Evolutionary conservation across 495 filamentous ascomycete species (phyloP).

Genomic region (Durotheca rogersii): DNA sequence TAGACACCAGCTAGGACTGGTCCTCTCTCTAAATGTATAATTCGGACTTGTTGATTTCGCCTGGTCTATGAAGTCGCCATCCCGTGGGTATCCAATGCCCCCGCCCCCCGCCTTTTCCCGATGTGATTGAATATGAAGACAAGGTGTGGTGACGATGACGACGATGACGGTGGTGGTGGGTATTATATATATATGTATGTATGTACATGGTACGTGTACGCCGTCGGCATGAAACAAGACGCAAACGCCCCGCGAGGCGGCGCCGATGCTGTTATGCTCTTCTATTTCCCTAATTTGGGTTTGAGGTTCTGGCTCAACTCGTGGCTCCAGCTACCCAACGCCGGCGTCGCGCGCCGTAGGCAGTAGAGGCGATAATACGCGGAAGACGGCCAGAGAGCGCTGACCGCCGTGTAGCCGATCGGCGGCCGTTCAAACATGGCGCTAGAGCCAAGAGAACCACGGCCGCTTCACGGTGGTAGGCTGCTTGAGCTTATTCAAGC

Average conservation of each 20-base stretch:
- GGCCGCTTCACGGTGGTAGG: constrained; percentile 28
- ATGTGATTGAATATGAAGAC: too few species aligned
- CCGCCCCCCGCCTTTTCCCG: constrained; percentile 6
- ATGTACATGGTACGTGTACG: constrained; percentile 22
- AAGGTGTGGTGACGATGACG: constrained; percentile 22
- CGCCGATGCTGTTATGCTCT: constrained; percentile 29
- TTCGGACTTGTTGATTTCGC: too few species aligned
- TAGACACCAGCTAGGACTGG: too few species aligned
- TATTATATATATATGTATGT: constrained; percentile 27
- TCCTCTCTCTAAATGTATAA: too few species aligned
- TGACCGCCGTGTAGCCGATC: too few species aligned
- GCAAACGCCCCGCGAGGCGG: constrained; percentile 25
- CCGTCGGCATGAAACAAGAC: background rate
- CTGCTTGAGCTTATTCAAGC: constrained; percentile 34
- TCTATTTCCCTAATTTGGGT: constrained; percentile 1
- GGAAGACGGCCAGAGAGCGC: constrained; percentile 3
- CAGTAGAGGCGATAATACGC: background rate
- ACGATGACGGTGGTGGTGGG: background rate
- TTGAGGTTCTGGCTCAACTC: too few species aligned
- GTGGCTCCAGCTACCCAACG: too few species aligned
- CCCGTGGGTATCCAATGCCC: constrained; percentile 27
- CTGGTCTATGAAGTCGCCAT: constrained; percentile 15
- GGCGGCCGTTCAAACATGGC: too few species aligned
- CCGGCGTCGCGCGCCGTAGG: too few species aligned
- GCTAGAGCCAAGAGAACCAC: constrained; percentile 30